Evolutionary conservation across 805 yeast species (phyloP), one percentile per base, ranked within the genome.

Genomic region (Nakazawaea ishiwadae): DNA sequence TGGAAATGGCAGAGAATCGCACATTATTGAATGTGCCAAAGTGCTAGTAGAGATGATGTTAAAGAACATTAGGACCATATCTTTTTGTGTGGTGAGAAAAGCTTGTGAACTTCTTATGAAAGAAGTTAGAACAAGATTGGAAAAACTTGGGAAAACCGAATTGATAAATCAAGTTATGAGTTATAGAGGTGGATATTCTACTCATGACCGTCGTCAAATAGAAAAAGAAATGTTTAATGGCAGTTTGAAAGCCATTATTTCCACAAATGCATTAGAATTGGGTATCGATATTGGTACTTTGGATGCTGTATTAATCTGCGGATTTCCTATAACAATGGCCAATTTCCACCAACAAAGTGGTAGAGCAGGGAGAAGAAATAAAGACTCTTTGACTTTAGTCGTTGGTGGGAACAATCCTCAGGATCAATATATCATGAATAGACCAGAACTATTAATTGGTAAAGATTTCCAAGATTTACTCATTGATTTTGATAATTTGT

Each of bases 311-410:
- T 63, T 93, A 2, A 79, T 89, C 65, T 87, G 95, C 54, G 98
- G 98, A 0, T 93, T 93, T 48, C 99, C 99, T 0, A 66, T 79
- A 16, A 84, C 96, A 40, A 71, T 89, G 45, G 81, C 95, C 37
- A 88, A 88, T 47, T 76, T 93, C 55, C 87, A 90, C 51, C 99
- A 93, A 61, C 99, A 93, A 55, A 83, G 93, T 66, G 99, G 99
- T 28, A 73, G 99, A 54, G 98, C 96, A 0, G 99, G 99, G 14
- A 71, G 99, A 58, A 78, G 96, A 49, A 77, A 74, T 39, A 75
- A 75, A 40, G 97, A 93, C 36, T 87, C 96, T 4, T 62, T 93
- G 54, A 91, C 96, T 0, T 64, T 93, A 3, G 78, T 84, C 40
- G 86, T 93, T 10, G 93, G 90, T 1, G 84, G 93, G 28, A 77